Evolutionary conservation across 2,329 filamentous ascomycete species (phyloP).

Genomic region (Claviceps sorghi): DNA sequence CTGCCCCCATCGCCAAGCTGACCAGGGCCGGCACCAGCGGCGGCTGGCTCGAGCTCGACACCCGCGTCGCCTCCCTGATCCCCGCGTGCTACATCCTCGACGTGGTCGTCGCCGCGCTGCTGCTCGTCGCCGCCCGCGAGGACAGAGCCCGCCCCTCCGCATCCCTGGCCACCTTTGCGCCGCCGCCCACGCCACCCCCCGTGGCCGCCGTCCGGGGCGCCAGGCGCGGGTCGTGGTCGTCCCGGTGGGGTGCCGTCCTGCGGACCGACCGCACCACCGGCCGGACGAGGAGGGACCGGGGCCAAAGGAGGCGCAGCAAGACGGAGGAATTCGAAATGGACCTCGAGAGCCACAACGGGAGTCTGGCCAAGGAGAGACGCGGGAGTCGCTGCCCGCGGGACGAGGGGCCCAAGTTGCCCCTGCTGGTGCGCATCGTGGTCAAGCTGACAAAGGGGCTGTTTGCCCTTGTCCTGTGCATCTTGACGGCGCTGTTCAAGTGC

Average conservation of each 20-base stretch:
- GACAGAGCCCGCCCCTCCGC: conserved; percentile 28
- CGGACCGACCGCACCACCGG: conserved; percentile 14
- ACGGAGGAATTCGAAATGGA: conserved; percentile 47
- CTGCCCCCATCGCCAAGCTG: conserved; percentile 44
- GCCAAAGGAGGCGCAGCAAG: conserved; percentile 20
- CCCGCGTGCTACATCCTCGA: conserved; percentile 48
- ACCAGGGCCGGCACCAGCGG: conserved; percentile 44
- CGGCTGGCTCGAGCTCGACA: conserved; percentile 48
- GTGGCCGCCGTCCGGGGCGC: conserved; percentile 9
- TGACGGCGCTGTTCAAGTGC: conserved; percentile 41
- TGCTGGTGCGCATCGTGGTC: conserved; percentile 31
- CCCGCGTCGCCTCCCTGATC: conserved; percentile 41
- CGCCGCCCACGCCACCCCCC: conserved; percentile 30
- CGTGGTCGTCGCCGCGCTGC: conserved; percentile 43
- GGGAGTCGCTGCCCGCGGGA: conserved; percentile 21
- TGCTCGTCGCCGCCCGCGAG: conserved; percentile 44
- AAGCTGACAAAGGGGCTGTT: conserved; percentile 38
- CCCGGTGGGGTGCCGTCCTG: conserved; percentile 13
- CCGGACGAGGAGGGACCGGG: conserved; percentile 7
- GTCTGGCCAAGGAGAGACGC: conserved; percentile 20
- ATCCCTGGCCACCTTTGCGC: conserved; percentile 40
- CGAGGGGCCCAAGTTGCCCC: conserved; percentile 33
- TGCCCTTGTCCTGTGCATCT: conserved; percentile 43
- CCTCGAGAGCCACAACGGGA: conserved; percentile 45
- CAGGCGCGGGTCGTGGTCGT: background rate